Conservation (phyloP, 2,329 filamentous ascomycete species). For the Paecilomyces formosus region DNA sequence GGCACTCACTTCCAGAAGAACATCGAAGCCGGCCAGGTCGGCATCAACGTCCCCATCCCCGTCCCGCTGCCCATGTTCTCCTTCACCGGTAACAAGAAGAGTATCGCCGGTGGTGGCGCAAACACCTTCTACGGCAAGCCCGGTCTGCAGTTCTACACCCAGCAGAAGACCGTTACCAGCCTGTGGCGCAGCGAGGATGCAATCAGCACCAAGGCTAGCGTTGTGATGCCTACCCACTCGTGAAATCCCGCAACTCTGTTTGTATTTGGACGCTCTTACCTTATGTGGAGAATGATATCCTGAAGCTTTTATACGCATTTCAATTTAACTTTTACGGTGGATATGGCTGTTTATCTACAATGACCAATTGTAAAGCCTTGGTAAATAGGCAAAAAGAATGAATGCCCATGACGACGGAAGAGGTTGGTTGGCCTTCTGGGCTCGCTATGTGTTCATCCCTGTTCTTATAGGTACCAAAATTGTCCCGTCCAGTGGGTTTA, state of each 20-base stretch:
- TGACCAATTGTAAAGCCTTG: background rate
- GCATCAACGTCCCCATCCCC: slow-evolving; percentile 61
- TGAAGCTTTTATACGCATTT: background rate
- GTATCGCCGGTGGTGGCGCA: slow-evolving; percentile 80
- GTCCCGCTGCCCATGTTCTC: slow-evolving; percentile 57
- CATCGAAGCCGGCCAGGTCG: slow-evolving; percentile 59
- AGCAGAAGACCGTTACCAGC: slow-evolving; percentile 94
- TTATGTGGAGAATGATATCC: background rate
- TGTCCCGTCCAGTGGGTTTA: background rate
- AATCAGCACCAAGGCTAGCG: slow-evolving; percentile 73
- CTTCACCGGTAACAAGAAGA: slow-evolving; percentile 74
- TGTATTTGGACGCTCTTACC: background rate
- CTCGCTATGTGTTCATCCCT: background rate
- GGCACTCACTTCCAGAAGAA: slow-evolving; percentile 57
- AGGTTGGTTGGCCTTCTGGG: background rate
- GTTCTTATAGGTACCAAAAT: background rate
- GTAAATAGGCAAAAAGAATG: background rate
- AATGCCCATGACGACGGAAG: background rate
- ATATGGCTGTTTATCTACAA: background rate
- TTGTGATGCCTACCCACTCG: slow-evolving; percentile 75
- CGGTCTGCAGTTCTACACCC: slow-evolving; percentile 90
- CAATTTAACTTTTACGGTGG: background rate
- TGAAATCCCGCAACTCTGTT: slow-evolving; percentile 4
- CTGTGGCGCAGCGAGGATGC: slow-evolving; percentile 84
- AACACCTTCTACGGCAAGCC: slow-evolving; percentile 94